These are phyloP conservation scores for Neobulgaria alba DNA, from an alignment of 2,329 filamentous ascomycete genomes.

Conservation along the genomic window DNA sequence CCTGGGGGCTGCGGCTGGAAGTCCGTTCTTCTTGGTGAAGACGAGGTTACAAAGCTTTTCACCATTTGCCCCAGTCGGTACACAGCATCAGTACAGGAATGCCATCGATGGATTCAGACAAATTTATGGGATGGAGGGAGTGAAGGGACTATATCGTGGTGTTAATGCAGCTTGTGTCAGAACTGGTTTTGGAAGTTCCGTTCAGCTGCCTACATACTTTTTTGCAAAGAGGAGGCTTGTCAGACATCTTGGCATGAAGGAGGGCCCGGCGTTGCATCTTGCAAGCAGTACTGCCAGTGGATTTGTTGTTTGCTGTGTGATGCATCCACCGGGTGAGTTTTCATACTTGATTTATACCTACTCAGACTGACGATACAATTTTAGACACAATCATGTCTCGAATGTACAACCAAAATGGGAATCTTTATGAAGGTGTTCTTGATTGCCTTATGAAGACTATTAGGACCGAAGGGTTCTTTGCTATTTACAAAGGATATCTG, in stretches of 20 bases:
- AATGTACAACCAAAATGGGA: conserved; percentile 97
- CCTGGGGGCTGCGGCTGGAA: conserved; percentile 84
- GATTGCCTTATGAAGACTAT: conserved; percentile 90
- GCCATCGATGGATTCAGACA: conserved; percentile 73
- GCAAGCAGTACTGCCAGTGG: conserved; percentile 83
- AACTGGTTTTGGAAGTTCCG: conserved; percentile 90
- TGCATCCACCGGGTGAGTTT: conserved; percentile 81
- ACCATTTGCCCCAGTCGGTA: conserved; percentile 85
- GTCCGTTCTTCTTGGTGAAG: conserved; percentile 96
- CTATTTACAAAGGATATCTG: conserved; percentile 96
- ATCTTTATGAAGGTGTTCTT: conserved; percentile 87
- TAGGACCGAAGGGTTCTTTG: conserved; percentile 80
- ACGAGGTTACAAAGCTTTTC: conserved; percentile 92
- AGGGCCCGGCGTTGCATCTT: conserved; percentile 82
- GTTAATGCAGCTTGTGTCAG: conserved; percentile 91
- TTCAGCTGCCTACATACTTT: conserved; percentile 96
- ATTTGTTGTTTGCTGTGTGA: conserved; percentile 93
- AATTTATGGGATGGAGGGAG: conserved; percentile 71
- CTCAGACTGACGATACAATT: conserved; percentile 8
- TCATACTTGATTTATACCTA: not conserved
- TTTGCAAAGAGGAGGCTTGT: conserved; percentile 85
- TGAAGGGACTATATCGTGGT: conserved; percentile 78
- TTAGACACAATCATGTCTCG: conserved; percentile 94
- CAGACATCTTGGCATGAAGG: conserved; percentile 77
- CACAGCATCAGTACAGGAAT: conserved; percentile 89